phyloP scores from a whole-genome alignment of 2,329 filamentous ascomycete species.

The Epichloe gansuensis region DNA sequence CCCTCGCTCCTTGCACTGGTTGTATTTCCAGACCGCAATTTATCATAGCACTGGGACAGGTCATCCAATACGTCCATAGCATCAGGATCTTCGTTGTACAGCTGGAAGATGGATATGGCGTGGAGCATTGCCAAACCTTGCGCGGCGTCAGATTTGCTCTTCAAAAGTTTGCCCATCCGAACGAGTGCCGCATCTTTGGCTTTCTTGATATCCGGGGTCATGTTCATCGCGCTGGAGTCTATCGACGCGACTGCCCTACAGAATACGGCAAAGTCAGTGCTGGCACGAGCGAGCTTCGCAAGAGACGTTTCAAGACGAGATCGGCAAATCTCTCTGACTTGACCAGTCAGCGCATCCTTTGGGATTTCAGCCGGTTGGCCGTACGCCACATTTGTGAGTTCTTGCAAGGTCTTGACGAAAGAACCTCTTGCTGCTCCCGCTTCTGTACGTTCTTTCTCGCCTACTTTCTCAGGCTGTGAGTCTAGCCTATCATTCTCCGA shows the following conservation, averaged over 20 bases:
- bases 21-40: constrained; percentile 36
- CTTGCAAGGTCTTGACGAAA: constrained; percentile 31
- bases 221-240: constrained; percentile 36
- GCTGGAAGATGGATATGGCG: constrained; percentile 70
- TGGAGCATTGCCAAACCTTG: constrained; percentile 70
- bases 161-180: constrained; percentile 39
- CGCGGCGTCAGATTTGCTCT: constrained; percentile 26
- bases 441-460: constrained; percentile 12
- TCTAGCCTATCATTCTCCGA: not conserved
- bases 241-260: constrained; percentile 42
- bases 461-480: not conserved
- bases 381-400: constrained; percentile 44
- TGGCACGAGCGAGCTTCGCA: constrained; percentile 41
- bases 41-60: constrained; percentile 61
- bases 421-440: constrained; percentile 14
- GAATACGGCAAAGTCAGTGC: constrained; percentile 39
- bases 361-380: constrained; percentile 29
- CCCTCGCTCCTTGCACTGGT: constrained; percentile 40
- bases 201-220: constrained; percentile 41
- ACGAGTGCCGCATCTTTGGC: constrained; percentile 39
- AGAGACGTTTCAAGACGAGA: constrained; percentile 45
- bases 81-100: constrained; percentile 83
- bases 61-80: constrained; percentile 73
- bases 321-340: constrained; percentile 40
- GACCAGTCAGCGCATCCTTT: constrained; percentile 34